Evolutionary conservation across 306 rosid species (phyloP).

Genomic region (Sindora glabra): DNA sequence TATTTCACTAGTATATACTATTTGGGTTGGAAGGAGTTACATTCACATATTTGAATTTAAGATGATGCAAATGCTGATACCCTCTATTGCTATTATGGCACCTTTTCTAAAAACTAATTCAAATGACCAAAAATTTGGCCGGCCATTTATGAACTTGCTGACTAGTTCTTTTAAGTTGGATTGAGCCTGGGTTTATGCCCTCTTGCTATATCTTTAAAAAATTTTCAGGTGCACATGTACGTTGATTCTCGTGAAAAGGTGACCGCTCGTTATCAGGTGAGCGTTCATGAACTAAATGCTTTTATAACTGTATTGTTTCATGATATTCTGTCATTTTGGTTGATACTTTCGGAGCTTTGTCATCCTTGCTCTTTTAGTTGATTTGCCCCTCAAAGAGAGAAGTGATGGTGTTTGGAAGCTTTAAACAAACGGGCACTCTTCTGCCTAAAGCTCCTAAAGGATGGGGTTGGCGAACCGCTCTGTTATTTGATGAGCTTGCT

Average conservation of each 20-base stretch:
- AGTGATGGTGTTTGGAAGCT: slow-evolving; percentile 83
- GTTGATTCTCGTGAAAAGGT: slow-evolving; percentile 81
- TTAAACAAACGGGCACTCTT: slow-evolving; percentile 91
- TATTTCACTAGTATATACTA: neutral
- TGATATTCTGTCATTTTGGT: neutral
- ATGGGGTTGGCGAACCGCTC: slow-evolving; percentile 99
- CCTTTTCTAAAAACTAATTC: neutral
- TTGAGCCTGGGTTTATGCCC: neutral
- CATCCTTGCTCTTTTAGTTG: slow-evolving; percentile 38
- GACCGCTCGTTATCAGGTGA: slow-evolving; percentile 94
- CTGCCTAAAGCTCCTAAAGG: slow-evolving; percentile 96
- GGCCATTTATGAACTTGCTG: neutral
- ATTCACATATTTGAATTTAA: neutral
- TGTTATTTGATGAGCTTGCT: slow-evolving; percentile 73
- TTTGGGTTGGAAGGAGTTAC: neutral
- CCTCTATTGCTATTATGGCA: neutral
- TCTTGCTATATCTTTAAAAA: neutral
- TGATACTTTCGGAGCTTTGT: slow-evolving; percentile 10
- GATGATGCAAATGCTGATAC: neutral
- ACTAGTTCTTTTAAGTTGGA: neutral
- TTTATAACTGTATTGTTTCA: neutral
- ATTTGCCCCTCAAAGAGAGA: slow-evolving; percentile 93
- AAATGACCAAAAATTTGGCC: neutral
- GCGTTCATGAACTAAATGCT: slow-evolving; percentile 9
- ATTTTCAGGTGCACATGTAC: slow-evolving; percentile 72